A percentile compares a stretch with the other conserved stretches of the same genome.
phyloP scores from a whole-genome alignment of 352 stramenopile species.

The Globisporangium cederbergense region DNA sequence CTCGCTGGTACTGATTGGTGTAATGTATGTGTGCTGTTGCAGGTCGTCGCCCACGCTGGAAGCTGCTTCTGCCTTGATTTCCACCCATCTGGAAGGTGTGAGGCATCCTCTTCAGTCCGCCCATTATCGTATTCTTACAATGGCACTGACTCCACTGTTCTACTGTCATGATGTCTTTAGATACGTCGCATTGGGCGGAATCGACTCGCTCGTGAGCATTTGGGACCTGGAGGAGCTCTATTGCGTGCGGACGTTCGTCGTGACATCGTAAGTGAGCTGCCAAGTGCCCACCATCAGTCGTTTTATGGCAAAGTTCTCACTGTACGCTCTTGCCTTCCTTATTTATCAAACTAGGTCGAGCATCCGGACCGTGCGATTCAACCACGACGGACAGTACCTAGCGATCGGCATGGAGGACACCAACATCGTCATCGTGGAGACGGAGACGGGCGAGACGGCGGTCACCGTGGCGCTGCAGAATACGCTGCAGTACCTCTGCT shows the following conservation, averaged over 20 bases:
- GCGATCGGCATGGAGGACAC: constrained; percentile 79
- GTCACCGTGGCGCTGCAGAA: constrained; percentile 70
- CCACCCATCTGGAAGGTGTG: constrained; percentile 65
- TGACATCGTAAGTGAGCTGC: constrained; percentile 56
- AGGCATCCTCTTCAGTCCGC: not conserved
- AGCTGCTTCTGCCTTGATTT: constrained; percentile 83
- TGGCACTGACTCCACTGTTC: not conserved
- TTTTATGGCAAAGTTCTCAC: not conserved
- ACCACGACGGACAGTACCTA: constrained; percentile 66
- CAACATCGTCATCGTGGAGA: constrained; percentile 60
- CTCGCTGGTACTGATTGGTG: constrained; percentile 3
- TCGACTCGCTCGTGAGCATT: constrained; percentile 81
- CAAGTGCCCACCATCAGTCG: not conserved
- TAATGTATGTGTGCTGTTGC: not conserved
- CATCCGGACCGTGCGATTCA: constrained; percentile 79
- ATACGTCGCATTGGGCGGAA: constrained; percentile 68
- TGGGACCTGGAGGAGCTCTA: constrained; percentile 87
- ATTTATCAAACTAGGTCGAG: constrained; percentile 38
- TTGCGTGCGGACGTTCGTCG: constrained; percentile 78
- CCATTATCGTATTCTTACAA: not conserved
- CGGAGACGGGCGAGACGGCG: constrained; percentile 51
- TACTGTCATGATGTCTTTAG: constrained; percentile 19
- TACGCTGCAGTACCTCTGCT: constrained; percentile 72
- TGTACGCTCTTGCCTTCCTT: not conserved
- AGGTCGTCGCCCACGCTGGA: constrained; percentile 74